Conservation (phyloP, 140 eudicot species). For the Anethum foeniculum region DNA sequence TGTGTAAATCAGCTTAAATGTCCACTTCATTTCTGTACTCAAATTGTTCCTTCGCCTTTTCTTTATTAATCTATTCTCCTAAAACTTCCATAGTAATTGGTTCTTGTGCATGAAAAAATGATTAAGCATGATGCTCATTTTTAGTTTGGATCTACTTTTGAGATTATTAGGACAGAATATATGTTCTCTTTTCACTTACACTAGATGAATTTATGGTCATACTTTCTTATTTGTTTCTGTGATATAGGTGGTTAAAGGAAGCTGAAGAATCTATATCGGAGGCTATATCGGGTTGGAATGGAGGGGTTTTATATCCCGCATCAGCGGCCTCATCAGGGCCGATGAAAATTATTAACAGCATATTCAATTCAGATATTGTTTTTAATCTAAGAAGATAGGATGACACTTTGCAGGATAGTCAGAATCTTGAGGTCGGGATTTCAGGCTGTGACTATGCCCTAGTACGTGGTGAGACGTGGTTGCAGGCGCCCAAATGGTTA, state of each 20-base stretch:
- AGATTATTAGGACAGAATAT: no score
- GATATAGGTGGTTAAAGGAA: conserved; percentile 86
- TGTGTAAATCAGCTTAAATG: no score
- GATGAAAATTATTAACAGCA: conserved; percentile 72
- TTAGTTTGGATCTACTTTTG: no score
- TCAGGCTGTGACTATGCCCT: conserved; percentile 74
- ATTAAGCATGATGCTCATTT: no score
- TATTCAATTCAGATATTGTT: conserved; percentile 71
- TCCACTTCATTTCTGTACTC: no score
- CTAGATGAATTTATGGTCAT: no score
- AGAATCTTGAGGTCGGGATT: conserved; percentile 39
- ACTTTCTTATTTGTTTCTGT: not conserved
- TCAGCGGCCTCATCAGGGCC: conserved; percentile 63
- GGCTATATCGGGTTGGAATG: conserved; percentile 33
- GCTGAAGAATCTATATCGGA: conserved; percentile 44
- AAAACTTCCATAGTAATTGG: no score
- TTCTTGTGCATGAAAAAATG: no score
- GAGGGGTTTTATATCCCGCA: conserved; percentile 54
- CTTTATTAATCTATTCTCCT: no score
- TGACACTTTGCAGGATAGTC: conserved; percentile 21
- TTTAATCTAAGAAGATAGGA: conserved; percentile 64
- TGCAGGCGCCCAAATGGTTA: conserved; percentile 87
- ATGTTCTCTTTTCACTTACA: no score
- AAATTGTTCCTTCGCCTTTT: no score
- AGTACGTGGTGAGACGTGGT: conserved; percentile 88